Evolutionary conservation across 257 asterid genomes (phyloP).

Genomic region (Solanum pimpinellifolium): DNA sequence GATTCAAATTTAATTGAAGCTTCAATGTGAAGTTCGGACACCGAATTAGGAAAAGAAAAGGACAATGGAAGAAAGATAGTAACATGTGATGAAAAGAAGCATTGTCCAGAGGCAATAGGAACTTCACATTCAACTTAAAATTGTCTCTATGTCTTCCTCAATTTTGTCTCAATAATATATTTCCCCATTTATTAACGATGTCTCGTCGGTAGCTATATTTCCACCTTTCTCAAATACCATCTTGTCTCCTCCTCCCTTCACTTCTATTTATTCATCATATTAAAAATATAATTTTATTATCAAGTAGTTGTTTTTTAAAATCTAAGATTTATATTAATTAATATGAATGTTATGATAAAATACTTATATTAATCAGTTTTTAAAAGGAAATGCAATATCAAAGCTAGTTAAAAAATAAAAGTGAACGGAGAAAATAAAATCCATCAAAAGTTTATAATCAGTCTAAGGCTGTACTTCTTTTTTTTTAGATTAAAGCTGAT

Average conservation of each 20-base stretch:
- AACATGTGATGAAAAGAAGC: background rate
- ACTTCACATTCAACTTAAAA: background rate
- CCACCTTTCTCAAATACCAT: background rate
- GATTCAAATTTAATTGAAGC: fast-evolving
- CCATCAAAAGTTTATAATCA: background rate
- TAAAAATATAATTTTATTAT: too few species aligned
- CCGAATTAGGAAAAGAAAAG: too few species aligned
- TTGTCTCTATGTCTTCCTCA: background rate
- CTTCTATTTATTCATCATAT: too few species aligned
- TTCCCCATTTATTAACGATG: background rate
- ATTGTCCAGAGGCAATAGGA: background rate
- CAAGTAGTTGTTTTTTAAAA: too few species aligned
- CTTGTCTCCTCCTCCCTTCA: background rate
- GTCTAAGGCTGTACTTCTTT: background rate
- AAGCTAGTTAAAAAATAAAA: too few species aligned
- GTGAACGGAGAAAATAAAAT: background rate
- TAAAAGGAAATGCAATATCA: too few species aligned
- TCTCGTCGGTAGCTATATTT: background rate
- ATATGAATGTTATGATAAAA: background rate
- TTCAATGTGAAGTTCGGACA: too few species aligned
- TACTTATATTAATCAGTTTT: too few species aligned
- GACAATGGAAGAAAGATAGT: background rate
- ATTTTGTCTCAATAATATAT: background rate
- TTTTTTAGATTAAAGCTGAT: background rate
- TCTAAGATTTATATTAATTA: too few species aligned